Conservation (phyloP, 2,329 filamentous ascomycete genomes). For the Coniochaeta hoffmannii region DNA sequence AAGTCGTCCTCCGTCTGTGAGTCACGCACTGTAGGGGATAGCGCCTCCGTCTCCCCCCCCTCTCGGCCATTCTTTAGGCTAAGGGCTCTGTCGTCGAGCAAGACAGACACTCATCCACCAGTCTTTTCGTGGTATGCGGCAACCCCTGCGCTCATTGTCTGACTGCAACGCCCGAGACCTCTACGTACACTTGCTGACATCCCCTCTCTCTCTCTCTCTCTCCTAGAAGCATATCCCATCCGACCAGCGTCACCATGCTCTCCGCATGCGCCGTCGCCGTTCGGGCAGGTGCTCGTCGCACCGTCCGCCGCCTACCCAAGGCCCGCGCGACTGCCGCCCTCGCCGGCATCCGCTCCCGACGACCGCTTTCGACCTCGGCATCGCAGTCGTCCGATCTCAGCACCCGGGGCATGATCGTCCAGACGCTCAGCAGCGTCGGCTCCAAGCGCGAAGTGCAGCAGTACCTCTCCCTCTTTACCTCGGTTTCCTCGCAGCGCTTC, state of each 20-base stretch:
- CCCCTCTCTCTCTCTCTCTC: too few relatives aligned
- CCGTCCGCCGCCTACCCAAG: slow-evolving; percentile 23
- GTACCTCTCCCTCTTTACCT: slow-evolving; percentile 95
- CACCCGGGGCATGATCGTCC: slow-evolving; percentile 75
- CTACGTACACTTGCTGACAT: neutral
- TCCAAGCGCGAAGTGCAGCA: slow-evolving; percentile 96
- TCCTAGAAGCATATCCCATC: neutral
- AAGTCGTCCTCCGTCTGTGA: slow-evolving; percentile 7
- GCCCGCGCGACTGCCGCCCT: slow-evolving; percentile 11
- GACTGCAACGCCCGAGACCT: neutral
- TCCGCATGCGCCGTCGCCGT: slow-evolving; percentile 33
- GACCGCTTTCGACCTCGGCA: slow-evolving; percentile 26
- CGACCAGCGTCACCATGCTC: slow-evolving; percentile 26
- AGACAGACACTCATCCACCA: too few relatives aligned
- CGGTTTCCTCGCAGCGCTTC: slow-evolving; percentile 93
- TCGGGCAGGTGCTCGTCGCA: slow-evolving; percentile 35
- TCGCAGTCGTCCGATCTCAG: slow-evolving; percentile 40
- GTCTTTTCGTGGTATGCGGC: neutral
- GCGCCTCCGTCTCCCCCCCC: neutral
- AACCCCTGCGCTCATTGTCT: neutral
- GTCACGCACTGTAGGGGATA: neutral
- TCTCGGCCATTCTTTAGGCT: slow-evolving; percentile 1
- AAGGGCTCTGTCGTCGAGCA: neutral
- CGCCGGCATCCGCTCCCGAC: slow-evolving; percentile 20
- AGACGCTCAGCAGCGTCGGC: slow-evolving; percentile 89